phyloP scores from a whole-genome alignment of 768 basidiomycete genomes.

The Trametopsis cervina region DNA sequence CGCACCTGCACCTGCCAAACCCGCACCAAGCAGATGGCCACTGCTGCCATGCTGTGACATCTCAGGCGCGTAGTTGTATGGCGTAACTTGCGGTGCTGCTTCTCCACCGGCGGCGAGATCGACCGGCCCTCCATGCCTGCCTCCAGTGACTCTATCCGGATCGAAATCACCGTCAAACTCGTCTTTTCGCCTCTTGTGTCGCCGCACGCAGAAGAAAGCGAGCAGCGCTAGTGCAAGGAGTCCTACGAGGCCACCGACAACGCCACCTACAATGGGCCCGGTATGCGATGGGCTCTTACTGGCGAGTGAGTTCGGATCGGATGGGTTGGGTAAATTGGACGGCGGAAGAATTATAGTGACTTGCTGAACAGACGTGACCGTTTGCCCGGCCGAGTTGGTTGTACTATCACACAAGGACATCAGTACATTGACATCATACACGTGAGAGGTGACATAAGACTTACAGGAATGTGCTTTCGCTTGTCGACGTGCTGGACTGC shows the following conservation, averaged over 20 bases:
- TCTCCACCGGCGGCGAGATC: constrained; percentile 15
- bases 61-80: constrained; percentile 17
- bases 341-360: constrained; percentile 11
- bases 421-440: not conserved
- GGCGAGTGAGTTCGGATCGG: constrained; percentile 7
- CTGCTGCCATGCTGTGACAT: constrained; percentile 24
- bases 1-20: constrained; percentile 14
- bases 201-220: constrained; percentile 20
- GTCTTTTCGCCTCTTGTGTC: constrained; percentile 19
- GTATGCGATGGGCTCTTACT: constrained; percentile 14
- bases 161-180: constrained; percentile 48
- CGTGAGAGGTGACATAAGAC: constrained; percentile 1
- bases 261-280: constrained; percentile 26
- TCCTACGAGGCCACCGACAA: constrained; percentile 25
- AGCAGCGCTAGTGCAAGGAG: constrained; percentile 19
- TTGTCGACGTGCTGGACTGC: constrained; percentile 1
- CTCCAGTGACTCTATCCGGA: constrained; percentile 34
- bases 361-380: constrained; percentile 14
- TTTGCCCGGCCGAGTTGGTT: constrained; percentile 15
- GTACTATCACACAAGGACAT: constrained; percentile 12
- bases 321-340: constrained; percentile 7
- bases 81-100: constrained; percentile 9
- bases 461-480: constrained; percentile 15
- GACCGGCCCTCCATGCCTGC: constrained; percentile 17
- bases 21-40: constrained; percentile 19